phyloP scores from a whole-genome alignment of 352 stramenopile species.

The Pythium grandisporangium region DNA sequence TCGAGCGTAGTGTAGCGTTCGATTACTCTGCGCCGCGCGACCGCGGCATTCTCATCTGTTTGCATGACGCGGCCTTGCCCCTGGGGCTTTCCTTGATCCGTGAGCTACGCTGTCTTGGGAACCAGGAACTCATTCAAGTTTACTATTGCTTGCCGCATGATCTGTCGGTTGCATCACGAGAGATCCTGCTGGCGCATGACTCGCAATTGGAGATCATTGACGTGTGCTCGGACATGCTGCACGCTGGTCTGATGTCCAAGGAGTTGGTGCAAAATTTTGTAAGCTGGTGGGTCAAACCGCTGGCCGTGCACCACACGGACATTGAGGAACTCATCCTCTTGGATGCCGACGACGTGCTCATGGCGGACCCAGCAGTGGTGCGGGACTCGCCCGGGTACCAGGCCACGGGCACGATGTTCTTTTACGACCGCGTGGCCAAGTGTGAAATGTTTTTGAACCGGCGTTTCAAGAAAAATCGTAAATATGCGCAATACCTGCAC shows the following conservation, averaged over 20 bases:
- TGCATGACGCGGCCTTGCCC: conserved; percentile 33
- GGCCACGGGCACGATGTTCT: conserved; percentile 45
- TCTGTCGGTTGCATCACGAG: conserved; percentile 18
- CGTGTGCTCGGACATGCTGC: conserved; percentile 32
- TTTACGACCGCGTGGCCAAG: conserved; percentile 46
- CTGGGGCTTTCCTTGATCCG: conserved; percentile 51
- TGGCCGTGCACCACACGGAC: conserved; percentile 41
- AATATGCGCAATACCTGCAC: conserved; percentile 19
- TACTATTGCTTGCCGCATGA: conserved; percentile 38
- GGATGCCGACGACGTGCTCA: conserved; percentile 42
- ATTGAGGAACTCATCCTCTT: conserved; percentile 37
- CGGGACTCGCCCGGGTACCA: conserved; percentile 24
- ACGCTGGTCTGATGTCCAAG: not conserved
- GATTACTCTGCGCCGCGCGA: conserved; percentile 15
- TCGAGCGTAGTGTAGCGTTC: conserved; percentile 15
- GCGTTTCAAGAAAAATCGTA: conserved; percentile 4
- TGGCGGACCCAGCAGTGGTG: conserved; percentile 28
- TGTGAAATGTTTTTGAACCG: conserved; percentile 18
- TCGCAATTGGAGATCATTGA: conserved; percentile 48
- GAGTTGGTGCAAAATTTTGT: conserved; percentile 23
- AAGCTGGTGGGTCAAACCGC: conserved; percentile 55
- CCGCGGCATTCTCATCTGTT: conserved; percentile 24
- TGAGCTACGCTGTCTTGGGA: conserved; percentile 33
- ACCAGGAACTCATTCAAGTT: conserved; percentile 28
- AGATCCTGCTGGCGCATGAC: conserved; percentile 33